phyloP scores from a whole-genome alignment of 495 filamentous ascomycete genomes.

The Cairneyella variabilis region DNA sequence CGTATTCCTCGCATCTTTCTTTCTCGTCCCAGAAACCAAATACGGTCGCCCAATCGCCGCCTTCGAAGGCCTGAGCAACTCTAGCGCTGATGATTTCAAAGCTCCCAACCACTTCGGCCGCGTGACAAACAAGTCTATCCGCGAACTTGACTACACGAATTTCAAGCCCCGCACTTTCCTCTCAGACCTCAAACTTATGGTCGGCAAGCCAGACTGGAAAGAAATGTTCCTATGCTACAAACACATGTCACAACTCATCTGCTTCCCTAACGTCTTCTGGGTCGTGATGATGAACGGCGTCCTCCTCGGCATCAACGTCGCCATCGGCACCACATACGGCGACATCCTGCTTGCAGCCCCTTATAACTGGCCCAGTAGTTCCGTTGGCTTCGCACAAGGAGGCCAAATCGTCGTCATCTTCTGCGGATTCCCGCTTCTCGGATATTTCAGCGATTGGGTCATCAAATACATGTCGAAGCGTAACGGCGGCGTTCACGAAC shows the following conservation, averaged over 20 bases:
- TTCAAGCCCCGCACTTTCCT: not conserved
- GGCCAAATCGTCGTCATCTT: slow-evolving; percentile 32
- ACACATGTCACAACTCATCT: slow-evolving; percentile 23
- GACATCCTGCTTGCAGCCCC: slow-evolving; percentile 29
- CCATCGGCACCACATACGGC: slow-evolving; percentile 35
- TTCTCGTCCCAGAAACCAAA: not conserved
- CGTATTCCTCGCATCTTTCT: not conserved
- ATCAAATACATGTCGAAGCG: slow-evolving; percentile 1
- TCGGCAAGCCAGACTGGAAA: not conserved
- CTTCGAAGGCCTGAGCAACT: not conserved
- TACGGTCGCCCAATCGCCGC: not conserved
- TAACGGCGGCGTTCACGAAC: not conserved
- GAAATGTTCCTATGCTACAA: not conserved
- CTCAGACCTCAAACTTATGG: not conserved
- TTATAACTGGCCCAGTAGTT: slow-evolving; percentile 33
- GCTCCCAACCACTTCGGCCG: not conserved
- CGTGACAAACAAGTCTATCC: not conserved
- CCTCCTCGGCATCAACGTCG: slow-evolving; percentile 32
- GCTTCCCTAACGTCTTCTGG: slow-evolving; percentile 33
- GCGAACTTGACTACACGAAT: not conserved
- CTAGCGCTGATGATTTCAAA: not conserved
- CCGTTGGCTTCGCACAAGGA: slow-evolving; percentile 31
- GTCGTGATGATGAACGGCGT: slow-evolving; percentile 34
- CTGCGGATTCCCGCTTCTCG: slow-evolving; percentile 31
- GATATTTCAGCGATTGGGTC: not conserved